Base-by-base conservation (phyloP, 352 stramenopile species). In the Phytophthora cajani region DNA sequence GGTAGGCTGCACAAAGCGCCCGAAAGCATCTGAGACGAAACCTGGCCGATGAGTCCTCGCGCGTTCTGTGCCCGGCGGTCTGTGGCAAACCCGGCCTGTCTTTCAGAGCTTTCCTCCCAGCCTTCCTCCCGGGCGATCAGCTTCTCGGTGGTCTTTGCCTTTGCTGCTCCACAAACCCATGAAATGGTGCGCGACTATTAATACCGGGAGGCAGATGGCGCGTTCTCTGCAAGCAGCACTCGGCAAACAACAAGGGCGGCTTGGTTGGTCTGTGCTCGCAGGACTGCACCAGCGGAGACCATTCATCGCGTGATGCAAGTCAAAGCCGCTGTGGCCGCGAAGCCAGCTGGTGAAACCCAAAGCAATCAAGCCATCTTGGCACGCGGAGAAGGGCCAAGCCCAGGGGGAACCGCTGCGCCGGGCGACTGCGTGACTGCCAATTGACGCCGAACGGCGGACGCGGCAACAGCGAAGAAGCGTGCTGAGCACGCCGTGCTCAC, bases 1-100 rank as follows among this genome's bases (percentile, higher is more conserved):
- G 40, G 36, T 19, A 50, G 62, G 56, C 50, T 65, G 63, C 46
- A 57, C 47, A 58, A 64, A 70, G 53, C 27, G 49, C 59, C 19
- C 53, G 16, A 16, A 32, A 36, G 36, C 54, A 61, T 61, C 54
- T 71, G 64, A 71, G 64, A 66, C 64, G 64, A 71, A 69, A 46
- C 58, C 40, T 17, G 23, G 12, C 25, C 17, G 44, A 49, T 58
- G 21, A 17, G 32, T 62, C 40, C 52, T 17, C 17, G 61, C 25
- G 47, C 33, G 49, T 62, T 67, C 61, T 67, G 61, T 58, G 59
- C 46, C 58, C 49, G 38, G 49, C 27, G 36, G 59, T 51, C 58
- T 47, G 49, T 54, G 30, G 44, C 21, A 44, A 59, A 53, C 44
- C 30, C 55, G 62, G 42, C 38, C 54, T 64, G 36, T 71, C 44